Percentiles rank a stretch among this genome's conserved stretches.
These are phyloP conservation scores for Apiospora malaysiana DNA, from an alignment of 2,329 filamentous ascomycete species.

Conservation along the genomic window DNA sequence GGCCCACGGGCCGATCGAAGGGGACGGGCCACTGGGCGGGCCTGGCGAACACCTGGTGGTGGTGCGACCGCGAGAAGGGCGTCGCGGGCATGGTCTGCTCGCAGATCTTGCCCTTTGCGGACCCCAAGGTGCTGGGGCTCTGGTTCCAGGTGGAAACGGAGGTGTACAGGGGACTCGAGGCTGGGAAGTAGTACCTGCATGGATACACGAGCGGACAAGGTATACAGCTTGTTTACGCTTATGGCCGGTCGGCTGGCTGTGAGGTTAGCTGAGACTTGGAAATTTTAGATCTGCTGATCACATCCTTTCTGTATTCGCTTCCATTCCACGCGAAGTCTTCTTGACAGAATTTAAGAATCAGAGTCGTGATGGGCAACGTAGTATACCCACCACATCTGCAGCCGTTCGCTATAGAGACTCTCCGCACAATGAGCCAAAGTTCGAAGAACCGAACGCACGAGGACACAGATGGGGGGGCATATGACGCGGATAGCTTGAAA, in stretches of 20 bases:
- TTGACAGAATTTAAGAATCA: too few relatives aligned
- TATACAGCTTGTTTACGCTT: neutral
- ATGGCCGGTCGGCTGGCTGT: neutral
- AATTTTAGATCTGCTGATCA: too few relatives aligned
- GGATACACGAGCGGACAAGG: neutral
- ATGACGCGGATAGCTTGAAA: neutral
- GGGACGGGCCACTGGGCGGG: constrained; percentile 64
- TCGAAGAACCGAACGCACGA: neutral
- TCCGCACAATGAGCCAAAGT: too few relatives aligned
- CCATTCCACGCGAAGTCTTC: too few relatives aligned
- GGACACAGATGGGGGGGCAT: neutral
- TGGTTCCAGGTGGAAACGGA: constrained; percentile 47
- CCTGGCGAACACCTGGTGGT: constrained; percentile 66
- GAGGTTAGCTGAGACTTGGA: too few relatives aligned
- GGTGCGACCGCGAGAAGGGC: constrained; percentile 64
- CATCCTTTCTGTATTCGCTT: too few relatives aligned
- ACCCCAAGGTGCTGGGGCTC: constrained; percentile 47
- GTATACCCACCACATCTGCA: too few relatives aligned
- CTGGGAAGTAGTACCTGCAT: constrained; percentile 22
- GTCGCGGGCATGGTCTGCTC: constrained; percentile 58
- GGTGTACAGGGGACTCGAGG: constrained; percentile 40
- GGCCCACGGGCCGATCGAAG: constrained; percentile 56
- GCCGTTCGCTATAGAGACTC: too few relatives aligned
- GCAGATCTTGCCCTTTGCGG: constrained; percentile 58
- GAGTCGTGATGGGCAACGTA: too few relatives aligned